Evolutionary conservation across 2,329 filamentous ascomycete genomes (phyloP).

Genomic region (Hymenotorrendiella dingleyae): DNA sequence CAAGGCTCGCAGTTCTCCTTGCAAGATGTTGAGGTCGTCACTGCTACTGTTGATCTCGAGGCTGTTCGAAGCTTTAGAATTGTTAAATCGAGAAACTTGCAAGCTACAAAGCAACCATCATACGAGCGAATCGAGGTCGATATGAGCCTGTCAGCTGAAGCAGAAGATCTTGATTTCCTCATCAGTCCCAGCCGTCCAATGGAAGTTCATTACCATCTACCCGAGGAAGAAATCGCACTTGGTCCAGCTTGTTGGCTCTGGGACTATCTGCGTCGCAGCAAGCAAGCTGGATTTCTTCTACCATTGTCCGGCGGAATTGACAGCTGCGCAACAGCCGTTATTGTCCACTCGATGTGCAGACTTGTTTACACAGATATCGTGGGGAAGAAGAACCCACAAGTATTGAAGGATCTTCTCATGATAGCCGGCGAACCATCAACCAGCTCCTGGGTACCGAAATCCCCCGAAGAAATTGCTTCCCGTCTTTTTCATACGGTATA

Average conservation of each 20-base stretch:
- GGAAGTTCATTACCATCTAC: conserved; percentile 43
- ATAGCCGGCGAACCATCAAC: conserved; percentile 44
- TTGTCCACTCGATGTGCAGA: conserved; percentile 41
- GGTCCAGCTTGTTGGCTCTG: conserved; percentile 38
- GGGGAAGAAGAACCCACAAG: conserved; percentile 42
- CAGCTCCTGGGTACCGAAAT: conserved; percentile 35
- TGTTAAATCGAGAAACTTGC: conserved; percentile 16
- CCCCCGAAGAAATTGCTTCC: conserved; percentile 50
- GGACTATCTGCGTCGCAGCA: conserved; percentile 51
- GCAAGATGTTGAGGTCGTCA: conserved; percentile 59
- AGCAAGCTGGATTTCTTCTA: conserved; percentile 11
- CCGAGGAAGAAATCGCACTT: conserved; percentile 60
- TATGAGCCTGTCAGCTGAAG: conserved; percentile 38
- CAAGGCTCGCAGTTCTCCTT: conserved; percentile 41
- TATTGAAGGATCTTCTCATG: conserved; percentile 44
- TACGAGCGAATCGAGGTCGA: conserved; percentile 37
- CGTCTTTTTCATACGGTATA: conserved; percentile 59
- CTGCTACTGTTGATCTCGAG: conserved; percentile 63
- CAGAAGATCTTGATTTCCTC: conserved; percentile 38
- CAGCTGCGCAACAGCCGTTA: conserved; percentile 47
- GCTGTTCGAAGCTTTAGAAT: conserved; percentile 58
- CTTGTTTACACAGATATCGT: conserved; percentile 48
- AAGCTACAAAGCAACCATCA: conserved; percentile 25
- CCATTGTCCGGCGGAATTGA: conserved; percentile 54
- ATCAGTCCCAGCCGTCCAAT: conserved; percentile 29